Evolutionary conservation across 140 eudicot species (phyloP), one percentile per base, ranked within the genome.

Genomic region (Oenanthe javanica): DNA sequence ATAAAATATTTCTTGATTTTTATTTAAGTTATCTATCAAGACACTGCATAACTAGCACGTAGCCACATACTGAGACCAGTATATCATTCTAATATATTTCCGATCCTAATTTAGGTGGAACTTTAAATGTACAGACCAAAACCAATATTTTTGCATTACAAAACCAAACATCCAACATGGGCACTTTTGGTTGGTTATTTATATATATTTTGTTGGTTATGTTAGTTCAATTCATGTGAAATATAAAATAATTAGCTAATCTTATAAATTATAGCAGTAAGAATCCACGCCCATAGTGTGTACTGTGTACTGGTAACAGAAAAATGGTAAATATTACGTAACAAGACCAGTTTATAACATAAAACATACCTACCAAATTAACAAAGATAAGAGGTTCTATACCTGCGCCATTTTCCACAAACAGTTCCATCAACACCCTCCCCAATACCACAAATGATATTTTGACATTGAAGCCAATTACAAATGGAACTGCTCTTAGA

Each of bases 321-420:
- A n/a, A 64, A 23, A 25, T 21, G 15, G 4, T 12, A 64, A 64
- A 23, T 25, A 64, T 19, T 57, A 64, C 72, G 6, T 25, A 11
- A n/a, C 25, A 12, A 61, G 40, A 64, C 7, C 77, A 72, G 27
- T 57, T 19, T 57, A 57, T 19, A 11, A 57, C 66, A 57, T 1
- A 57, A 57, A 57, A 19, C 6, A 57, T 14, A 57, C 6, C 64
- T 19, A 40, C 9, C 76, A 71, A 15, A 13, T n/a, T 36, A 9
- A 14, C 51, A 74, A 57, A 69, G 76, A 45, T 36, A 79, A 63
- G 76, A 13, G 38, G 9, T 38, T 51, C 79, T 61, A 21, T 83
- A 94, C 99, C 99, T 94, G 82, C 99, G 97, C 99, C 99, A 94
- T 83, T 92, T 94, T 78, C 91, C 97, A 82, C 99, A 94, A 46